Base-by-base conservation (phyloP, 768 basidiomycete genomes). In the Kwoniella sp. region DNA sequence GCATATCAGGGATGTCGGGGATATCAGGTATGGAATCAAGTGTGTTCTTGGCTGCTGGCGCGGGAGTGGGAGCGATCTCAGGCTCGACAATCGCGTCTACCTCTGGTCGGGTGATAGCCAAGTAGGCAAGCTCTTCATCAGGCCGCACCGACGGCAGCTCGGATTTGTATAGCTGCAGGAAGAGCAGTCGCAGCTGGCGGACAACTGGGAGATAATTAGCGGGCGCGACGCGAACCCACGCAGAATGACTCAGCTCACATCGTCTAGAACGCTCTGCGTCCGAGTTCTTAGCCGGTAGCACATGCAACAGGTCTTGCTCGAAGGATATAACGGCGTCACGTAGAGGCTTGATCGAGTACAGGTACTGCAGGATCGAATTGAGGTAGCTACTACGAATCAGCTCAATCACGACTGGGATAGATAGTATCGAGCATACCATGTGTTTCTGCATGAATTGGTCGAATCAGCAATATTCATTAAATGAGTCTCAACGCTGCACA, bases 361-460 rank as follows among this genome's bases (percentile, higher is more conserved):
- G 50, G 33, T 71, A 73, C 50, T 73, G 70, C 15, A 73, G 55
- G 19, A 73, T 66, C 19, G 72, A 73, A 45, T 73, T 73, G 27
- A 73, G 58, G 34, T 73, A 73, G 46, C 69, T 70, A 28, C 20
- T 26, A 38, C 20, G 40, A 11, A 8, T 26, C 33, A 31, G 33
- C 17, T 37, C 27, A 25, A 17, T 25, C 22, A 28, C 50, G 42
- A 39, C n/a, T 9, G 19, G 5, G 25, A 14, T 41, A 20, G 22
- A 14, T n/a, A 22, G 15, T 12, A 7, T 11, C 22, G 38, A 57
- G 29, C 62, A 40, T 39, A 70, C 69, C 72, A 73, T 23, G 72
- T 73, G 36, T 73, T 73, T 38, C 70, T 72, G 42, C 0, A 20
- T 32, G 23, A 33, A 19, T 17, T n/a, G 25, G 29, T 3, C 11